Conservation (phyloP, 257 asterid genomes). For the Solanum neorickii region DNA sequence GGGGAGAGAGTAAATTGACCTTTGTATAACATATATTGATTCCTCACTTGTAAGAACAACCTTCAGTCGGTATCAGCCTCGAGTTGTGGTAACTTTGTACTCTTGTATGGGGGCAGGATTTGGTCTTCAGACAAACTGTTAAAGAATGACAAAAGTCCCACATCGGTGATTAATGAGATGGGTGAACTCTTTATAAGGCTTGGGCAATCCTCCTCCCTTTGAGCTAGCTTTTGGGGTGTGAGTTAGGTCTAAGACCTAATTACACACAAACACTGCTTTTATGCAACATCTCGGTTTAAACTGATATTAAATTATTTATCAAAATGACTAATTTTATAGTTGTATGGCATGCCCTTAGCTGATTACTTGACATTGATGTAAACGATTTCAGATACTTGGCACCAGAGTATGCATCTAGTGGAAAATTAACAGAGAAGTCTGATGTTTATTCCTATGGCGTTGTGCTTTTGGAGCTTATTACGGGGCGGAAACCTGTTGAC, state of each 20-base stretch:
- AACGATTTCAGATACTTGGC: slow-evolving; percentile 66
- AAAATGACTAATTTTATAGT: background rate
- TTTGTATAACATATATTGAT: background rate
- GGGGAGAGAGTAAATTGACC: background rate
- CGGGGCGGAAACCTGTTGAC: slow-evolving; percentile 84
- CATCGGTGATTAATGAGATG: no score
- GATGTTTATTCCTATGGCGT: slow-evolving; percentile 80
- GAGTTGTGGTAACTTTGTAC: background rate
- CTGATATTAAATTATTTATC: background rate
- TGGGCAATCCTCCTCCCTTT: no score
- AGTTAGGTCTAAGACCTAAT: no score
- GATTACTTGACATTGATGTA: slow-evolving; percentile 5
- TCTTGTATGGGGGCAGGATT: background rate
- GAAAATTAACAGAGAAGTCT: slow-evolving; percentile 80
- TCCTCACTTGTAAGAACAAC: background rate
- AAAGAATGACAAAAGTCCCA: no score
- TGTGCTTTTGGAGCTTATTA: slow-evolving; percentile 83
- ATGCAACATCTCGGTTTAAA: background rate
- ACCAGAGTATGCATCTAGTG: slow-evolving; percentile 83
- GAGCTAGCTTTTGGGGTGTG: no score
- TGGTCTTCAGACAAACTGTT: background rate
- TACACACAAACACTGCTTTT: no score
- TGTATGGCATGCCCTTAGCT: background rate
- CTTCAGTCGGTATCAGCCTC: background rate
- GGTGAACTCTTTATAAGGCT: no score